phyloP scores from a whole-genome alignment of 352 stramenopile species.

The Hyaloperonospora brassicae region DNA sequence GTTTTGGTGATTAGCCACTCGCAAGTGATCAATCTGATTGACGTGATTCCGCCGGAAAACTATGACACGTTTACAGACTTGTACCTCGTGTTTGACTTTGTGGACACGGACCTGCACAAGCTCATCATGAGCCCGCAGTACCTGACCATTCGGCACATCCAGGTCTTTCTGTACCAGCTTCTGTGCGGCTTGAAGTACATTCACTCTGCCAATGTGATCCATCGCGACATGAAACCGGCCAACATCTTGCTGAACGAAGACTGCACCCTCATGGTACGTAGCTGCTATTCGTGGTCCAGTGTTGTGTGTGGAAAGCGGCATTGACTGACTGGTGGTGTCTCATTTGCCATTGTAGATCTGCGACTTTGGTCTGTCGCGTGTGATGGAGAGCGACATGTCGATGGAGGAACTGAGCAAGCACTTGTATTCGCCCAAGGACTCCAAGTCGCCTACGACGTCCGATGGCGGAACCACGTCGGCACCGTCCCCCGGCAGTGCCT shows the following conservation, averaged over 20 bases:
- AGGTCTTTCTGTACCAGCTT: slow-evolving; percentile 96
- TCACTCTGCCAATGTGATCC: slow-evolving; percentile 88
- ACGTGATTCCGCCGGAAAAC: slow-evolving; percentile 77
- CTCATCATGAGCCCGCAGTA: slow-evolving; percentile 91
- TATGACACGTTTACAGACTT: slow-evolving; percentile 85
- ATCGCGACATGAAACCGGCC: slow-evolving; percentile 84
- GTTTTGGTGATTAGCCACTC: slow-evolving; percentile 35
- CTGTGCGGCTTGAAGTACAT: slow-evolving; percentile 94
- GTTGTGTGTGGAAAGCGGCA: neutral
- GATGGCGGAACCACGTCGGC: slow-evolving; percentile 51
- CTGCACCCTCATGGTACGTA: slow-evolving; percentile 67
- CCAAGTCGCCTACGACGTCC: slow-evolving; percentile 68
- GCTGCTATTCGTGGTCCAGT: neutral
- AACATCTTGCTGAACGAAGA: slow-evolving; percentile 87
- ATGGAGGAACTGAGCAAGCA: slow-evolving; percentile 72
- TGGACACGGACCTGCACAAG: slow-evolving; percentile 91
- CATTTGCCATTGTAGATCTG: slow-evolving; percentile 41
- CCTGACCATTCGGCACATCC: slow-evolving; percentile 91
- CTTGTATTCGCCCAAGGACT: slow-evolving; percentile 73
- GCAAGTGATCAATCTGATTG: slow-evolving; percentile 76
- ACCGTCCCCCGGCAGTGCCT: slow-evolving; percentile 50
- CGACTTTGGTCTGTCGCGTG: slow-evolving; percentile 78
- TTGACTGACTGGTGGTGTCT: slow-evolving; percentile 2
- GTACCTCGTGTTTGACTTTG: slow-evolving; percentile 90
- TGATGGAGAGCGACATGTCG: slow-evolving; percentile 67